These are phyloP conservation scores for Trichoderma sp. DNA, from an alignment of 2,329 filamentous ascomycete species.

Conservation along the genomic window DNA sequence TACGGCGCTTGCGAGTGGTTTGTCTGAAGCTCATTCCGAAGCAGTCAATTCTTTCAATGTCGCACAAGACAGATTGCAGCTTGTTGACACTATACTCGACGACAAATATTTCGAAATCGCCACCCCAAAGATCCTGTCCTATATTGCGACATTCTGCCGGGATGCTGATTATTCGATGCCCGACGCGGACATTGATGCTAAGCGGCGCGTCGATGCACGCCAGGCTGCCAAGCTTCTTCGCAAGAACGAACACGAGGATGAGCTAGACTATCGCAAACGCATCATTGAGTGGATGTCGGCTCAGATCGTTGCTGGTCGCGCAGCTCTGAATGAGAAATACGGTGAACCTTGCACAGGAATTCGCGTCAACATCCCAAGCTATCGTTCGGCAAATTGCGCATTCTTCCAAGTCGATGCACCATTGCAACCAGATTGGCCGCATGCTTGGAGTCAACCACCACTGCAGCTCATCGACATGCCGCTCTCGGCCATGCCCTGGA, in stretches of 20 bases:
- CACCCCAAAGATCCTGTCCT: not conserved
- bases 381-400: too few species aligned
- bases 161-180: not conserved
- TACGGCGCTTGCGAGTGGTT: too few species aligned
- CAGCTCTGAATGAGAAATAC: not conserved
- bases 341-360: not conserved
- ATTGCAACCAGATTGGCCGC: too few species aligned
- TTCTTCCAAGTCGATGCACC: too few species aligned
- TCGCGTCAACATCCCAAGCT: not conserved
- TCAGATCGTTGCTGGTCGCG: not conserved
- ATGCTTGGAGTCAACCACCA: too few species aligned
- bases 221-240: not conserved
- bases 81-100: too few species aligned
- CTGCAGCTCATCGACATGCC: too few species aligned
- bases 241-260: not conserved
- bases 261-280: not conserved
- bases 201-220: not conserved
- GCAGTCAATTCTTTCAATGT: too few species aligned
- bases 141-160: not conserved
- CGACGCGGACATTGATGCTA: not conserved
- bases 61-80: too few species aligned
- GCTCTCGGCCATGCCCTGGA: too few species aligned
- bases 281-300: not conserved
- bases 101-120: not conserved
- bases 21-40: too few species aligned